Conservation (phyloP, 495 filamentous ascomycete species). For the Daldinia loculata region DNA sequence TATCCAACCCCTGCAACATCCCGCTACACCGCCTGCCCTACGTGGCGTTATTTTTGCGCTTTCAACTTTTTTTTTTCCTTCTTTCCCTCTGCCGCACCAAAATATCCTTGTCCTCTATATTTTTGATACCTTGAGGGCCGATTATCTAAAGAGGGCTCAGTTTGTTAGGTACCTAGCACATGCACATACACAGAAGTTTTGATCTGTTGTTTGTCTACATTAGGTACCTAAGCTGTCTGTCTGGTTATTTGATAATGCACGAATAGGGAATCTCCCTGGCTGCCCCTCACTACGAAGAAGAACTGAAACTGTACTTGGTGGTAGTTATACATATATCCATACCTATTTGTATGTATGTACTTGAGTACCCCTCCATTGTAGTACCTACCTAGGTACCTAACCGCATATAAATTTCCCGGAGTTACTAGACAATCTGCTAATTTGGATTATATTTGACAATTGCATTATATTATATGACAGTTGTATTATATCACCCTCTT, state of each 20-base stretch:
- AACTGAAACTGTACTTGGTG: conserved; percentile 19
- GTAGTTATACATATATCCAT: conserved; percentile 31
- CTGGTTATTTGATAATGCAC: conserved; percentile 22
- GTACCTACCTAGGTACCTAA: conserved; percentile 20
- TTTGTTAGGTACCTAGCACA: not conserved
- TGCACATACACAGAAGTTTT: not conserved
- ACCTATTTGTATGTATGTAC: not conserved
- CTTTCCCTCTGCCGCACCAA: not conserved
- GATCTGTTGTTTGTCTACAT: too few species aligned
- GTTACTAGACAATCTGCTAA: not conserved
- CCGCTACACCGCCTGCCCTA: conserved; percentile 37
- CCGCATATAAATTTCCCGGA: conserved; percentile 5
- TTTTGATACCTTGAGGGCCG: conserved; percentile 26
- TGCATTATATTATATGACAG: conserved; percentile 38
- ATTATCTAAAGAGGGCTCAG: conserved; percentile 15
- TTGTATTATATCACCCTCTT: conserved; percentile 35
- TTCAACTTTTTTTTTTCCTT: conserved; percentile 22
- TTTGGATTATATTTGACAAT: not conserved
- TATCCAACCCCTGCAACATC: conserved; percentile 16
- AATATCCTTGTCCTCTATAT: conserved; percentile 22
- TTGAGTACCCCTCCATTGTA: conserved; percentile 30
- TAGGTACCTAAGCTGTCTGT: too few species aligned
- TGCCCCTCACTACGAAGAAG: conserved; percentile 37
- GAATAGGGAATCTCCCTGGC: conserved; percentile 32
- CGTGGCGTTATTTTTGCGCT: conserved; percentile 27